Base-by-base conservation (phyloP, 208 protist species). In the Trypanosoma brucei region DNA sequence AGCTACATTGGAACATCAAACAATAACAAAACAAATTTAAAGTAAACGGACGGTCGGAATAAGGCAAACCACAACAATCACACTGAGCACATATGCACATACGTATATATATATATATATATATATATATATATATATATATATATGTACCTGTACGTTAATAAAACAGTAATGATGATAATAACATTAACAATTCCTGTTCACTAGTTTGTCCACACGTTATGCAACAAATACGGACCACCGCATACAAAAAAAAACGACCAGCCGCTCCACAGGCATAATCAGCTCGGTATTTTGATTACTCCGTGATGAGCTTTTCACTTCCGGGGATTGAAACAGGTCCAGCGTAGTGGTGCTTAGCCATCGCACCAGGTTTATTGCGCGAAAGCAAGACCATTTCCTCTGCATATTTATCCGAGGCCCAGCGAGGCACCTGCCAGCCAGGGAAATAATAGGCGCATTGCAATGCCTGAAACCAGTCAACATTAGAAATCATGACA, bases 331-430 rank as follows among this genome's bases (percentile, higher is more conserved):
- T 93, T n/a, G 86, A 93, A 53, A 93, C 81, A 33, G 78, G 76
- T 37, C 86, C 86, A 3, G 75, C 75, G 72, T 87, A 93, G 78
- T 93, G 83, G 70, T 93, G 86, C 75, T 93, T 93, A 52, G 81
- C 81, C 81, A 88, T 93, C 55, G 68, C 78, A 30, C 86, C 86
- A 1, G 86, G 86, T 72, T 93, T 93, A 71, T 93, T 86, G 70
- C 80, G 83, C 49, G 70, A 83, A 50, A 79, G 70, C 55, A 72
- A 82, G 39, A 76, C 79, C 83, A 89, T 88, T 70, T 93, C 83
- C 65, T 75, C 70, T 3, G 79, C 76, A 65, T 93, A 75, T 65
- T 75, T 34, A n/a, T 79, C 63, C 79, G 89, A 63, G 5, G 79
- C 81, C 83, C 81, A 93, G 59, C 72, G 44, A n/a, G 86, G 86